phyloP scores from a whole-genome alignment of 1,139 yeast species.

The Candida dubliniensis region DNA sequence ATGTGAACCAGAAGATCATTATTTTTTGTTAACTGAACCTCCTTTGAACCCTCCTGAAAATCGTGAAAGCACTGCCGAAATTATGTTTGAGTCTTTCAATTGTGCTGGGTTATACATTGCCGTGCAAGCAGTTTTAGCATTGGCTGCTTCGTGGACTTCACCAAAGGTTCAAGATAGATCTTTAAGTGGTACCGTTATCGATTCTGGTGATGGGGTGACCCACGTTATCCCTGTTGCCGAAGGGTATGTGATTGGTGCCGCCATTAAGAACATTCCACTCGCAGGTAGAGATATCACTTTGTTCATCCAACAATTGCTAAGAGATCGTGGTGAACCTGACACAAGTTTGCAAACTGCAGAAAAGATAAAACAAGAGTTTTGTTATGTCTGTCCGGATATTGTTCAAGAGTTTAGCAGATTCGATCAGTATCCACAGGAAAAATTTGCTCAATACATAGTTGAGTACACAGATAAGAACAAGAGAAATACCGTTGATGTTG shows the following conservation, averaged over 20 bases:
- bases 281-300: constrained; percentile 98
- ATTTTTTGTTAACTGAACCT: constrained; percentile 92
- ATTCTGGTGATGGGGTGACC: constrained; percentile 96
- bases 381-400: constrained; percentile 96
- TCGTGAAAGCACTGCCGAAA: constrained; percentile 97
- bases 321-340: constrained; percentile 96
- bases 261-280: constrained; percentile 94
- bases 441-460: constrained; percentile 89
- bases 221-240: constrained; percentile 99
- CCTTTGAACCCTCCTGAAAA: constrained; percentile 98
- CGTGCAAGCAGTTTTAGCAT: constrained; percentile 96
- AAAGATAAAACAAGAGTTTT: constrained; percentile 90
- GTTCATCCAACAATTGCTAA: constrained; percentile 86
- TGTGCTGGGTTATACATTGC: constrained; percentile 98
- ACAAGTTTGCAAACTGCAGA: constrained; percentile 95
- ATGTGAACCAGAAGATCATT: constrained; percentile 98
- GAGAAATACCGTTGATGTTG: constrained; percentile 77
- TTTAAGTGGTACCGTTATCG: constrained; percentile 96
- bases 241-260: constrained; percentile 97
- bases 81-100: constrained; percentile 97
- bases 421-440: constrained; percentile 85
- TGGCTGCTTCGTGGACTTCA: constrained; percentile 99
- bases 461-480: constrained; percentile 74
- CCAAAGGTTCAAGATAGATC: constrained; percentile 94
- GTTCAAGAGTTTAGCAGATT: constrained; percentile 94